Evolutionary conservation across 1,284 basidiomycete genomes (phyloP).

Genomic region (Filobasidium uniguttulatum): DNA sequence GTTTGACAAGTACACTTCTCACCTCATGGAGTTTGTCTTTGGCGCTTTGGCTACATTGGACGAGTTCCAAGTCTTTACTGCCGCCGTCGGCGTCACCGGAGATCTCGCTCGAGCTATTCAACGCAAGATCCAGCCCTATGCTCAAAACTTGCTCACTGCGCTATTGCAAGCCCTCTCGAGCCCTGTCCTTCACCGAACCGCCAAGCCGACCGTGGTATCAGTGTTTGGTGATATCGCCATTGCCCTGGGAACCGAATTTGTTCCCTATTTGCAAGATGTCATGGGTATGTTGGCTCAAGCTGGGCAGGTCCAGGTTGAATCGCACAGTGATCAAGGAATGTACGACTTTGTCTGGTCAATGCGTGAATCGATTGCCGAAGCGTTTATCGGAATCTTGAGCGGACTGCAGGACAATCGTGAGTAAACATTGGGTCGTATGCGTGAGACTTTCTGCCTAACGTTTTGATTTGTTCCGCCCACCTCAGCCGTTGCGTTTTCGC

Average conservation of each 20-base stretch:
- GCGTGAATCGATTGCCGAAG: slow-evolving; percentile 90
- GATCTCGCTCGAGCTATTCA: slow-evolving; percentile 88
- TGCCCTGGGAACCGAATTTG: slow-evolving; percentile 73
- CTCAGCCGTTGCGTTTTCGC: slow-evolving; percentile 43
- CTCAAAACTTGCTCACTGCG: slow-evolving; percentile 75
- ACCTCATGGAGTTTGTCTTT: slow-evolving; percentile 81
- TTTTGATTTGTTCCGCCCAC: not conserved
- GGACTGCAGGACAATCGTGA: slow-evolving; percentile 70
- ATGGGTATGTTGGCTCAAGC: slow-evolving; percentile 89
- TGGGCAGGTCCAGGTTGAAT: slow-evolving; percentile 68
- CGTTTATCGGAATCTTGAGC: slow-evolving; percentile 87
- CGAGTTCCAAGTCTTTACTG: slow-evolving; percentile 88
- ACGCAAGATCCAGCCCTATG: slow-evolving; percentile 67
- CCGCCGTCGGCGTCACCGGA: slow-evolving; percentile 88
- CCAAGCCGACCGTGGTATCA: slow-evolving; percentile 89
- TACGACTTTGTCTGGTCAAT: slow-evolving; percentile 77
- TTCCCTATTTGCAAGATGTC: slow-evolving; percentile 77
- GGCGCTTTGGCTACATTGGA: slow-evolving; percentile 84
- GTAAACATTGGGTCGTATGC: slow-evolving; percentile 18
- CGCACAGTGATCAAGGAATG: slow-evolving; percentile 44
- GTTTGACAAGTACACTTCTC: slow-evolving; percentile 78
- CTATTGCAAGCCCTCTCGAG: slow-evolving; percentile 85
- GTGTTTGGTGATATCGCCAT: slow-evolving; percentile 96
- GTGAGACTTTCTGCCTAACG: not conserved
- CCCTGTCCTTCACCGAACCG: slow-evolving; percentile 77